phyloP scores from a whole-genome alignment of 768 basidiomycete species.

The Tulasnella sp. region DNA sequence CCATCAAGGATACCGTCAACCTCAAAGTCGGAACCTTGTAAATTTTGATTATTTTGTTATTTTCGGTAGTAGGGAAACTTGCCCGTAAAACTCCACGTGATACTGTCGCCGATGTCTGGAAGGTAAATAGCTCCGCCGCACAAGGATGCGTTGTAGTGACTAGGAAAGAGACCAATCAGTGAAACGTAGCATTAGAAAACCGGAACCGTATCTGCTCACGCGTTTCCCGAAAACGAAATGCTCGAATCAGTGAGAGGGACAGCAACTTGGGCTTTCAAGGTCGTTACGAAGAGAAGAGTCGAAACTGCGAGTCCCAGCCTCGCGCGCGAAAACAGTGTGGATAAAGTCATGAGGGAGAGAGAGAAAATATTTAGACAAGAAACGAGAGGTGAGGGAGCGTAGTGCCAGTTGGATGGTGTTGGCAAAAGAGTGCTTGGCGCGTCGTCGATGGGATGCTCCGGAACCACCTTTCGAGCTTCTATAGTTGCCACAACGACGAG shows the following conservation, averaged over 20 bases:
- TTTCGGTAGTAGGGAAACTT: too few species aligned
- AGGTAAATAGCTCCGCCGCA: neutral
- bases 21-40: too few species aligned
- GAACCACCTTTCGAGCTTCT: neutral
- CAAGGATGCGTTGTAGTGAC: neutral
- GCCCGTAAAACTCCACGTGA: neutral
- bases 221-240: neutral
- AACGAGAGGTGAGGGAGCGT: too few species aligned
- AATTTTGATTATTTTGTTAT: too few species aligned
- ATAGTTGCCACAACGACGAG: neutral
- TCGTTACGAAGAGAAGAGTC: neutral
- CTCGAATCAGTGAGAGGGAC: neutral
- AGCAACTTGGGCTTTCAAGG: neutral
- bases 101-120: neutral
- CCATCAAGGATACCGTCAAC: too few species aligned
- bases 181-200: too few species aligned
- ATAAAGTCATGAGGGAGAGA: neutral
- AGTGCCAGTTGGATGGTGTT: neutral
- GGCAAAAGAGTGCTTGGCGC: neutral
- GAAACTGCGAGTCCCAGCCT: neutral
- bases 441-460: neutral
- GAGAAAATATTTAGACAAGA: too few species aligned
- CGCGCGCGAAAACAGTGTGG: too few species aligned
- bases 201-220: neutral
- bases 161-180: too few species aligned